Evolutionary conservation across 2,329 filamentous ascomycete genomes (phyloP).

Genomic region (Bisporella sp.): DNA sequence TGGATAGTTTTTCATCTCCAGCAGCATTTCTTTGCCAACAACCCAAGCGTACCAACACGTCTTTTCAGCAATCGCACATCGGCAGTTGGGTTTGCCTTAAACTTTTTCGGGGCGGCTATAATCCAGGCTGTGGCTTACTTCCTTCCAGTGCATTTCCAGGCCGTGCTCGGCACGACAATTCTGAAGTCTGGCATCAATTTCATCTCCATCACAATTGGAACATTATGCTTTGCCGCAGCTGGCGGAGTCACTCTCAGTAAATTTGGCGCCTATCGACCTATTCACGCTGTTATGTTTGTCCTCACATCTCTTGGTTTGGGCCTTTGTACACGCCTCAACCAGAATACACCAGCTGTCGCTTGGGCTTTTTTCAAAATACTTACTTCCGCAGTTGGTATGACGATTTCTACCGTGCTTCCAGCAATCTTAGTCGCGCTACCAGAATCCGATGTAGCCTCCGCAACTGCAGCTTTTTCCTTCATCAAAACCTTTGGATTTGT

Average conservation of each 20-base stretch:
- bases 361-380: no score
- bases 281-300: not conserved
- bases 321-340: slow-evolving; percentile 12
- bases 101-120: slow-evolving; percentile 25
- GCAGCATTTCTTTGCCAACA: slow-evolving; percentile 2
- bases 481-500: no score
- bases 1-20: slow-evolving; percentile 32
- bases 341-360: slow-evolving; percentile 20
- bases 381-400: no score
- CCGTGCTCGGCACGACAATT: not conserved
- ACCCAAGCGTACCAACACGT: not conserved
- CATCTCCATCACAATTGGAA: not conserved
- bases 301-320: not conserved
- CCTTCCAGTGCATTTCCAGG: not conserved
- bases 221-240: not conserved
- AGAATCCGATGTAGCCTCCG: no score
- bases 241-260: not conserved
- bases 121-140: not conserved
- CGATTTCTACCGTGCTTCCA: no score
- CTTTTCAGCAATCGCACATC: not conserved
- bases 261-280: not conserved
- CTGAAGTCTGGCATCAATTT: not conserved
- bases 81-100: slow-evolving; percentile 4
- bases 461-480: no score
- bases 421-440: no score